Conservation (phyloP, 2,329 filamentous ascomycete genomes). For the Colletotrichum paranaense region DNA sequence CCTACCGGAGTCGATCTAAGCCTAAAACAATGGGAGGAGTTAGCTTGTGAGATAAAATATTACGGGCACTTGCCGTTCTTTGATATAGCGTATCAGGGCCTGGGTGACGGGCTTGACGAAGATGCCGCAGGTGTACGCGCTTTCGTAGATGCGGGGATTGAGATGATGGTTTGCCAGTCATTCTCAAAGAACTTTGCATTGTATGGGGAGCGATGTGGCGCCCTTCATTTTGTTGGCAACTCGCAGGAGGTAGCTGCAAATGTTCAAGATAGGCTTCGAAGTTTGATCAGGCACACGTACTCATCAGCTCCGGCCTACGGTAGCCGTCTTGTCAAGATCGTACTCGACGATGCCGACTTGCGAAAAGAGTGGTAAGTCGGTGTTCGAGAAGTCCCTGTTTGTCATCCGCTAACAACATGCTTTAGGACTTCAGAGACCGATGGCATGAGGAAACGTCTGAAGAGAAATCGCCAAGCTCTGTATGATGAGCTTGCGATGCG, state of each 20-base stretch:
- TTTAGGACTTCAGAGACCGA: constrained; percentile 10
- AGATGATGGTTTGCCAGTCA: constrained; percentile 48
- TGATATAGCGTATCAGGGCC: constrained; percentile 51
- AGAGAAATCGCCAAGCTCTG: not conserved
- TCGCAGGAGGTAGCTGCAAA: constrained; percentile 8
- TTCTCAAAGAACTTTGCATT: constrained; percentile 53
- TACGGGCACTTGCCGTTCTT: constrained; percentile 45
- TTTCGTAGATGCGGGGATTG: constrained; percentile 41
- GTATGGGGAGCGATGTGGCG: constrained; percentile 49
- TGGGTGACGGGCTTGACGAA: constrained; percentile 46
- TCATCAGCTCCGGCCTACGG: constrained; percentile 23
- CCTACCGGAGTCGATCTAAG: constrained; percentile 48
- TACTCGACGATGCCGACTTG: not conserved
- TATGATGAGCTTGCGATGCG: not conserved
- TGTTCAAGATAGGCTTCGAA: constrained; percentile 26
- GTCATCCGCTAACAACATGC: not conserved
- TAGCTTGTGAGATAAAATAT: constrained; percentile 40
- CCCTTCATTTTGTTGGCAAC: constrained; percentile 33
- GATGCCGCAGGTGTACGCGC: constrained; percentile 45
- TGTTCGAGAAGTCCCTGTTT: not conserved
- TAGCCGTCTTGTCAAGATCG: constrained; percentile 20
- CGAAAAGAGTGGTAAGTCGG: constrained; percentile 1
- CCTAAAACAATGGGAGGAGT: constrained; percentile 43
- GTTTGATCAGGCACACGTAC: constrained; percentile 22
- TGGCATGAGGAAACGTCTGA: constrained; percentile 12